Percentiles rank a stretch among this genome's conserved stretches.
Evolutionary conservation across 352 stramenopile species (phyloP).

Genomic region (Phytopythium ostracodes): DNA sequence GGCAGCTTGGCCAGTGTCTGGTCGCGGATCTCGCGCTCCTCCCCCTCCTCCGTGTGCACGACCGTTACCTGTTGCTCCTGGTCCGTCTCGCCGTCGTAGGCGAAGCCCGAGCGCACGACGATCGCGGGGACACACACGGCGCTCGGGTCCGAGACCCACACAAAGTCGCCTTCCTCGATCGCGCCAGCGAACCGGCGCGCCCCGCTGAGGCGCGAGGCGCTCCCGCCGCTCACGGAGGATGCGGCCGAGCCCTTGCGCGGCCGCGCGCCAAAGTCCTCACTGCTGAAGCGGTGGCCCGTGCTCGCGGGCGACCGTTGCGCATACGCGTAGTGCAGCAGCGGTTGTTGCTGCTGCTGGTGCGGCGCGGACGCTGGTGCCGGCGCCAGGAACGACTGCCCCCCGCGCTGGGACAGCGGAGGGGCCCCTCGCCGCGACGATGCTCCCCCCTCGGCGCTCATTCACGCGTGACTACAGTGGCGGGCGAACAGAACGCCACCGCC

Average conservation of each 20-base stretch:
- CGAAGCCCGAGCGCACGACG: conserved; percentile 56
- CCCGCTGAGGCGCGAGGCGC: conserved; percentile 6
- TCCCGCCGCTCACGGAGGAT: conserved; percentile 4
- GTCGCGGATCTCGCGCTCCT: conserved; percentile 69
- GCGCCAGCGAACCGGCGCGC: conserved; percentile 5
- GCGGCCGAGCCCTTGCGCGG: conserved; percentile 6
- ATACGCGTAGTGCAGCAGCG: neutral
- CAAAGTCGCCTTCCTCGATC: conserved; percentile 62
- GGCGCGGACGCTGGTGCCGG: neutral
- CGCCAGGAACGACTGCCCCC: neutral
- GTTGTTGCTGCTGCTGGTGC: neutral
- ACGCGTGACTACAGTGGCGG: no score
- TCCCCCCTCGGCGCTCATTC: conserved; percentile 2
- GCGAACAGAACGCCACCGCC: no score
- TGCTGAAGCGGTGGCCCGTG: neutral
- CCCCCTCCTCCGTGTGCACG: conserved; percentile 79
- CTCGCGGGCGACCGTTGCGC: conserved; percentile 3
- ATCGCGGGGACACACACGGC: conserved; percentile 49
- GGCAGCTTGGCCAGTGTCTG: conserved; percentile 56
- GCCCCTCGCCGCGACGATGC: conserved; percentile 6
- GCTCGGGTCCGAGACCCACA: conserved; percentile 58
- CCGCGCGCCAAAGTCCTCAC: conserved; percentile 8
- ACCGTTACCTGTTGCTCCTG: conserved; percentile 66
- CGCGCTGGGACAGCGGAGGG: neutral
- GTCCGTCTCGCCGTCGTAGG: conserved; percentile 55